Conservation (phyloP, 169 alveolate species). For the Babesia bigemina region DNA sequence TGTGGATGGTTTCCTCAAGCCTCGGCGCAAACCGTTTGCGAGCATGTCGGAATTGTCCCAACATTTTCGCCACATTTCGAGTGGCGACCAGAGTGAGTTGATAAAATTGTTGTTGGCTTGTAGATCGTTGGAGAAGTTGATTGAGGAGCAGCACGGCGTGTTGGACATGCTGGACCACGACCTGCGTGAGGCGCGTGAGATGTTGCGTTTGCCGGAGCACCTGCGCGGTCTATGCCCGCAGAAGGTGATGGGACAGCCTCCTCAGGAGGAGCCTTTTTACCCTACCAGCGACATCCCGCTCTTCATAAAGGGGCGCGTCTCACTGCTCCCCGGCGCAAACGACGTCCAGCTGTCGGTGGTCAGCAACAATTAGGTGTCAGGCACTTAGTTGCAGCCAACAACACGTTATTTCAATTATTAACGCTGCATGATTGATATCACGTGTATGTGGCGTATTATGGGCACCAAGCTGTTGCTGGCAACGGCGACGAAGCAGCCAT, state of each 20-base stretch:
- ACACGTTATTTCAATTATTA: no score
- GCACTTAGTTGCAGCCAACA: not conserved
- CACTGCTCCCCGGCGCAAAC: slow-evolving; percentile 44
- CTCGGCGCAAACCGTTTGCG: slow-evolving; percentile 65
- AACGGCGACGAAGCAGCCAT: no score
- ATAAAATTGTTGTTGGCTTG: slow-evolving; percentile 79
- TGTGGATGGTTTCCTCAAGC: slow-evolving; percentile 62
- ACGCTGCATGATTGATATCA: no score
- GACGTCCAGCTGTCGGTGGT: slow-evolving; percentile 43
- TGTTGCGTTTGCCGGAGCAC: slow-evolving; percentile 74
- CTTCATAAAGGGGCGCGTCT: slow-evolving; percentile 60
- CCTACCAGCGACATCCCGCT: slow-evolving; percentile 68
- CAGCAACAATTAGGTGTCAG: not conserved
- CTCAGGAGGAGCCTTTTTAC: slow-evolving; percentile 48
- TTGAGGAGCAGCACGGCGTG: slow-evolving; percentile 83
- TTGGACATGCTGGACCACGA: slow-evolving; percentile 83
- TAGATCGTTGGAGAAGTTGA: slow-evolving; percentile 78
- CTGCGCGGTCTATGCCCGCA: slow-evolving; percentile 53
- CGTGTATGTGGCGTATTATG: no score
- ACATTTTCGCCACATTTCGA: slow-evolving; percentile 24
- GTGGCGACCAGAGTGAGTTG: slow-evolving; percentile 75
- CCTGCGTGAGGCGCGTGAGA: slow-evolving; percentile 74
- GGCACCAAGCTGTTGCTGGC: no score
- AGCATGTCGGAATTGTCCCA: slow-evolving; percentile 63
- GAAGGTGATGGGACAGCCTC: slow-evolving; percentile 41